A percentile compares a stretch with the other conserved stretches of the same genome.
phyloP scores from a whole-genome alignment of 768 basidiomycete genomes.

The Lyophyllum decastes region DNA sequence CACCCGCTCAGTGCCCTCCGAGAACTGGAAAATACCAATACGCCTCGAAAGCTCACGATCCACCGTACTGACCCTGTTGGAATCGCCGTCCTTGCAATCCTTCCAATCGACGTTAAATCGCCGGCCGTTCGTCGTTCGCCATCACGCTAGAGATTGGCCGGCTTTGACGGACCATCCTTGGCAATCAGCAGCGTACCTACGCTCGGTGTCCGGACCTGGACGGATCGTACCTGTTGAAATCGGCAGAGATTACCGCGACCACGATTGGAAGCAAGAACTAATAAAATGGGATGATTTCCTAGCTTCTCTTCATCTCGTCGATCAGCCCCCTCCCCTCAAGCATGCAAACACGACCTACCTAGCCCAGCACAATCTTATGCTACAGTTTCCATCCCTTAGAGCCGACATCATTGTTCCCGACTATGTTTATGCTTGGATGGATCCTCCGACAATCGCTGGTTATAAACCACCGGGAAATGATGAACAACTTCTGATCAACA shows the following conservation, averaged over 20 bases:
- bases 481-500: slow-evolving; percentile 68
- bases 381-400: slow-evolving; percentile 79
- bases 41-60: slow-evolving; percentile 22
- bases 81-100: slow-evolving; percentile 57
- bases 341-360: slow-evolving; percentile 63
- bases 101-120: slow-evolving; percentile 48
- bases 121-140: slow-evolving; percentile 74
- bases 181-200: slow-evolving; percentile 70
- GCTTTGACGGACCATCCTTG: slow-evolving; percentile 73
- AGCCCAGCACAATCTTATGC: slow-evolving; percentile 86
- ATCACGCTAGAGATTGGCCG: slow-evolving; percentile 73
- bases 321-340: slow-evolving; percentile 21
- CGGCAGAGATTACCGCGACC: slow-evolving; percentile 78
- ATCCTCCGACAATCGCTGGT: slow-evolving; percentile 41
- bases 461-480: slow-evolving; percentile 71
- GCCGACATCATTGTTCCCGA: slow-evolving; percentile 85
- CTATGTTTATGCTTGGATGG: slow-evolving; percentile 74
- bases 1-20: neutral
- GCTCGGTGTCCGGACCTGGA: slow-evolving; percentile 70
- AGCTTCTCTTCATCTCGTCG: slow-evolving; percentile 36
- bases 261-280: slow-evolving; percentile 81
- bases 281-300: slow-evolving; percentile 82
- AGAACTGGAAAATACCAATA: neutral
- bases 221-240: slow-evolving; percentile 90
- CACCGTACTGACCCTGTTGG: slow-evolving; percentile 40